Conservation (phyloP, 352 stramenopile species). For the Globisporangium irregulare region DNA sequence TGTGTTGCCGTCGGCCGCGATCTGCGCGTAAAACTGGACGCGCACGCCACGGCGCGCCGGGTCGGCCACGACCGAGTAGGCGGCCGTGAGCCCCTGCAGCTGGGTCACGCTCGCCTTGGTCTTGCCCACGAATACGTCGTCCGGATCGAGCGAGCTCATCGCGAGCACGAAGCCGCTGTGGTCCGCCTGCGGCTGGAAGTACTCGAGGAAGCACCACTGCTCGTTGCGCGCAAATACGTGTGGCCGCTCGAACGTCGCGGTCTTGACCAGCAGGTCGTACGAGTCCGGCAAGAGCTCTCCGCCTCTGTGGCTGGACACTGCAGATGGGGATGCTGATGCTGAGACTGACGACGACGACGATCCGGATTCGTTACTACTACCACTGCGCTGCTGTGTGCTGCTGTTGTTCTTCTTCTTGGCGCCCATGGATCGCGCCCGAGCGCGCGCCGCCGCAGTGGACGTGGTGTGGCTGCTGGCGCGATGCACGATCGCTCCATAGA, state of each 20-base stretch:
- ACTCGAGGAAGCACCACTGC: slow-evolving; percentile 45
- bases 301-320: neutral
- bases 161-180: slow-evolving; percentile 29
- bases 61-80: slow-evolving; percentile 30
- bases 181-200: slow-evolving; percentile 16
- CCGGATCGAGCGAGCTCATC: slow-evolving; percentile 38
- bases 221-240: slow-evolving; percentile 45
- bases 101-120: slow-evolving; percentile 34
- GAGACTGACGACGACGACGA: neutral
- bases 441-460: slow-evolving; percentile 3
- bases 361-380: too few species aligned
- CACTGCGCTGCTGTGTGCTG: neutral
- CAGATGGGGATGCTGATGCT: neutral
- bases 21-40: slow-evolving; percentile 37
- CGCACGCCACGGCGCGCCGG: slow-evolving; percentile 20
- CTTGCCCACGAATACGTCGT: slow-evolving; percentile 52
- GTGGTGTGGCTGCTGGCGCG: slow-evolving; percentile 22
- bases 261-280: slow-evolving; percentile 39
- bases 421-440: neutral
- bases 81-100: slow-evolving; percentile 24
- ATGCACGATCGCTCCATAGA: slow-evolving; percentile 49
- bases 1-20: slow-evolving; percentile 17
- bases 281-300: slow-evolving; percentile 4
- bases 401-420: neutral
- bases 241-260: slow-evolving; percentile 39